phyloP scores from a whole-genome alignment of 495 filamentous ascomycete genomes.

The Aspergillus leporis region DNA sequence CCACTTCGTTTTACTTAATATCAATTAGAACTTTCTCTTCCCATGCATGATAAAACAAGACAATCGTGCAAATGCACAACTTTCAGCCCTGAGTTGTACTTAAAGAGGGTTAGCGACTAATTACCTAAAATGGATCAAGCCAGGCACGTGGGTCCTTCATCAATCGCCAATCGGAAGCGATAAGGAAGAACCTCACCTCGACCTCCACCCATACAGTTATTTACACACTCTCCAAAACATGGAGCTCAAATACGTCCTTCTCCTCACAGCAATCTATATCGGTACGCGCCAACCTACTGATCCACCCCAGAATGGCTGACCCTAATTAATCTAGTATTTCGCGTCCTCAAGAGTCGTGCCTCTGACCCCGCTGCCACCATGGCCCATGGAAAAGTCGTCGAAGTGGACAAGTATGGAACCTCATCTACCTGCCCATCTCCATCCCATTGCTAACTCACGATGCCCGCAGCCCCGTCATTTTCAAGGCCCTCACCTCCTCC shows the following conservation, averaged over 20 bases:
- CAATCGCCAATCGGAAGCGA: background rate
- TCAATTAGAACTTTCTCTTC: too few species aligned
- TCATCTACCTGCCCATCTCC: background rate
- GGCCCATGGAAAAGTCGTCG: constrained; percentile 20
- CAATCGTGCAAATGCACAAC: too few species aligned
- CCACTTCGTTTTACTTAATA: too few species aligned
- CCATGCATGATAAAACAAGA: too few species aligned
- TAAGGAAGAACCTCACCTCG: background rate
- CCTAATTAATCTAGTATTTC: background rate
- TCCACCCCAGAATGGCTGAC: background rate
- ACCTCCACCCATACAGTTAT: background rate
- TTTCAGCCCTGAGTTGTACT: too few species aligned
- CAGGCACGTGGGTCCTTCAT: background rate
- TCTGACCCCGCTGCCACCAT: constrained; percentile 13
- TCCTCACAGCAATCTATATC: constrained; percentile 3
- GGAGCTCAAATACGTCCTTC: constrained; percentile 1
- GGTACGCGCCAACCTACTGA: background rate
- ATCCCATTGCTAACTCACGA: background rate
- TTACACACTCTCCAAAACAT: background rate
- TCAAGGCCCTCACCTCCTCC: constrained; percentile 51
- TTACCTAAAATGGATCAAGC: background rate
- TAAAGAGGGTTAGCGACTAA: too few species aligned
- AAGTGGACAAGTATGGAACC: constrained; percentile 17
- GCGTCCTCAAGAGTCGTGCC: constrained; percentile 1
- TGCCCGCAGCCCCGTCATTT: constrained; percentile 16